These are phyloP conservation scores for Zarea fungicola DNA, from an alignment of 2,329 filamentous ascomycete genomes.

Conservation along the genomic window DNA sequence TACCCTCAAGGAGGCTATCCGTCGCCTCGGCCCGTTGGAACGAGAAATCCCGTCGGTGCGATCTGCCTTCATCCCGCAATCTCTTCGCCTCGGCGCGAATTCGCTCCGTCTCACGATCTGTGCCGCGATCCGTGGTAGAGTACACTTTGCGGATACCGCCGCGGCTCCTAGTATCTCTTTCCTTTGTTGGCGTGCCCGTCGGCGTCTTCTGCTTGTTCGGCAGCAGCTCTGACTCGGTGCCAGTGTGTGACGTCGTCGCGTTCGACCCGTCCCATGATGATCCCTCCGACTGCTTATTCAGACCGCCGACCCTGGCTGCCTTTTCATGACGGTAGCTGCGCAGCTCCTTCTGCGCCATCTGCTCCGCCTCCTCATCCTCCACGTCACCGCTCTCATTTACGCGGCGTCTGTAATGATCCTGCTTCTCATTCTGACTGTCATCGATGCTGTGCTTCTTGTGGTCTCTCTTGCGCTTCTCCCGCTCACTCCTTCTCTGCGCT, in stretches of 20 bases:
- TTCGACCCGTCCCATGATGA: conserved; percentile 72
- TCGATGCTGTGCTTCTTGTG: conserved; percentile 18
- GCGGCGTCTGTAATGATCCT: conserved; percentile 31
- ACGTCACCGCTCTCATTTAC: conserved; percentile 53
- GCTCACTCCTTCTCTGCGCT: conserved; percentile 39
- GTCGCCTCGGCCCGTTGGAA: conserved; percentile 42
- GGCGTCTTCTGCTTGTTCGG: conserved; percentile 52
- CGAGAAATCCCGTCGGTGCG: conserved; percentile 45
- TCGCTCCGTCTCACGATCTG: conserved; percentile 47
- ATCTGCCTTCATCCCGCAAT: conserved; percentile 44
- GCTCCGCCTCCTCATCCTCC: conserved; percentile 61
- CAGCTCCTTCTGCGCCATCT: conserved; percentile 62
- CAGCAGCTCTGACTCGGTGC: conserved; percentile 54
- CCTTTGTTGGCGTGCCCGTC: conserved; percentile 47
- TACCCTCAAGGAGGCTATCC: conserved; percentile 24
- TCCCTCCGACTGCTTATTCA: conserved; percentile 78
- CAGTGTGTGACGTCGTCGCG: conserved; percentile 61
- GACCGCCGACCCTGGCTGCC: conserved; percentile 77
- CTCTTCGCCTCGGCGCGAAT: conserved; percentile 52
- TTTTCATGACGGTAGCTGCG: conserved; percentile 82
- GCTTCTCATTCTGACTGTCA: conserved; percentile 17
- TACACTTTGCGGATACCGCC: conserved; percentile 57
- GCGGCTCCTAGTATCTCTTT: background rate
- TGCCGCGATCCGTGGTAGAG: conserved; percentile 52
- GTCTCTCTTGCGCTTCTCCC: conserved; percentile 19